phyloP scores from a whole-genome alignment of 176 grass and related monocot species.

The Oryza brachyantha region DNA sequence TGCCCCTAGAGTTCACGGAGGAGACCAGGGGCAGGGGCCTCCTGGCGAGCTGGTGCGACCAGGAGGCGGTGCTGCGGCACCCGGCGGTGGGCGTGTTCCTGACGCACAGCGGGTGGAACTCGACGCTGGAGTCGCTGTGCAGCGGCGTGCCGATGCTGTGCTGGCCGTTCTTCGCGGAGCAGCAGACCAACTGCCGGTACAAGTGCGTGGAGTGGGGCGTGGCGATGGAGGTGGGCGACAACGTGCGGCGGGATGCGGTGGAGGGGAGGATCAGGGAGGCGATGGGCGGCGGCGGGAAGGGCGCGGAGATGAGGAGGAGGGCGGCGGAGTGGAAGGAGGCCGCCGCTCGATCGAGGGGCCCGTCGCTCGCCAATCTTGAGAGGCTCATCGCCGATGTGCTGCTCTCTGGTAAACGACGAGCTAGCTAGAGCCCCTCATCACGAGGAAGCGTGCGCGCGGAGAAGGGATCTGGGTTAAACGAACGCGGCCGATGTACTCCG shows the following conservation, averaged over 20 bases:
- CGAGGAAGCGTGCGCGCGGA: too few species aligned
- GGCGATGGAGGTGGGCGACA: constrained; percentile 39
- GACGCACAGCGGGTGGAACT: constrained; percentile 92
- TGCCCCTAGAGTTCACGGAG: constrained; percentile 40
- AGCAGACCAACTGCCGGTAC: constrained; percentile 48
- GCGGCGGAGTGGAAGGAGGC: constrained; percentile 36
- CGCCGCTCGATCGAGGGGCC: neutral
- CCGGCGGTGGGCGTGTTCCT: constrained; percentile 48
- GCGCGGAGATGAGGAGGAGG: constrained; percentile 33
- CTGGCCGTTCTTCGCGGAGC: constrained; percentile 49
- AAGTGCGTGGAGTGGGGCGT: constrained; percentile 44
- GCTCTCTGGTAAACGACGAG: neutral
- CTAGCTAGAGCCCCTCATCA: too few species aligned
- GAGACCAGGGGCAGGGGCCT: constrained; percentile 21
- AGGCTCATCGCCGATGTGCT: constrained; percentile 14
- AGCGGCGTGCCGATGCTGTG: constrained; percentile 44
- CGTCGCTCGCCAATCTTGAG: constrained; percentile 19
- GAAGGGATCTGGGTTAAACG: too few species aligned
- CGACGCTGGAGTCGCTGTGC: constrained; percentile 46
- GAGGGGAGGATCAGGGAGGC: constrained; percentile 37
- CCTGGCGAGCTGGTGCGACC: constrained; percentile 42
- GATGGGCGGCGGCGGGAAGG: constrained; percentile 37
- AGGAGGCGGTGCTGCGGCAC: constrained; percentile 44
- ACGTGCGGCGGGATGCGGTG: constrained; percentile 27
- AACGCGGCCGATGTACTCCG: too few species aligned